These are phyloP conservation scores for Coprinopsis cinerea DNA, from an alignment of 768 basidiomycete species.

Conservation along the genomic window DNA sequence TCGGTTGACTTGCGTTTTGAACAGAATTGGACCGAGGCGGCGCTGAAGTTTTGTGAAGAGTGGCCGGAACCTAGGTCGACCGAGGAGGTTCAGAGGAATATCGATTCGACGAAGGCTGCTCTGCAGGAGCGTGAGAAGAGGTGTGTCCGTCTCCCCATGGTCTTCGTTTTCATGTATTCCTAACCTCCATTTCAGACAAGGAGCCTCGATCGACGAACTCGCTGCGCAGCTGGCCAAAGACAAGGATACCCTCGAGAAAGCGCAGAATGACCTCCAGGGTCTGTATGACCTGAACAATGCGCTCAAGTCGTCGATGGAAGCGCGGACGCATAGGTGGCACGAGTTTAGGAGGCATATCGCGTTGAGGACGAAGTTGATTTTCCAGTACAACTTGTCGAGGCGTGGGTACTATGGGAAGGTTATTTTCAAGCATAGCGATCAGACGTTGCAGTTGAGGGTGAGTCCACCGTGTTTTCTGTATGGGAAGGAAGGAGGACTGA, in stretches of 20 bases:
- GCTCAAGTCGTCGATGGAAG: conserved; percentile 8
- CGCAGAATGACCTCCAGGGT: conserved; percentile 55
- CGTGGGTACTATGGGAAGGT: conserved; percentile 91
- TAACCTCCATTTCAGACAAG: conserved; percentile 44
- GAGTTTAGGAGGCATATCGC: conserved; percentile 86
- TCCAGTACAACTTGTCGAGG: conserved; percentile 73
- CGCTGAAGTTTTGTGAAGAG: conserved; percentile 53
- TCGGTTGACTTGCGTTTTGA: background rate
- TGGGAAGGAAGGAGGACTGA: background rate
- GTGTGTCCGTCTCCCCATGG: conserved; percentile 28
- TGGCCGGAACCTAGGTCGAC: conserved; percentile 53
- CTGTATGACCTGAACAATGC: conserved; percentile 66
- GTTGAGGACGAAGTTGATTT: conserved; percentile 78
- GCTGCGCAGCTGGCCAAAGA: conserved; percentile 63
- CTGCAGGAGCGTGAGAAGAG: conserved; percentile 60
- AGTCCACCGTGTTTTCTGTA: conserved; percentile 7
- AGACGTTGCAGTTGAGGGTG: conserved; percentile 63
- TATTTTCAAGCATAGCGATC: conserved; percentile 69
- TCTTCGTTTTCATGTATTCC: conserved; percentile 7
- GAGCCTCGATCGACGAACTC: conserved; percentile 75
- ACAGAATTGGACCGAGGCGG: conserved; percentile 64
- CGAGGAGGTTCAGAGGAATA: conserved; percentile 49
- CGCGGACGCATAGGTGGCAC: conserved; percentile 53
- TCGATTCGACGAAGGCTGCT: conserved; percentile 59
- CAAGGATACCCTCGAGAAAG: conserved; percentile 51